These are phyloP conservation scores for Geranomyces variabilis DNA, from an alignment of 192 early-diverging fungal genomes.

Conservation along the genomic window DNA sequence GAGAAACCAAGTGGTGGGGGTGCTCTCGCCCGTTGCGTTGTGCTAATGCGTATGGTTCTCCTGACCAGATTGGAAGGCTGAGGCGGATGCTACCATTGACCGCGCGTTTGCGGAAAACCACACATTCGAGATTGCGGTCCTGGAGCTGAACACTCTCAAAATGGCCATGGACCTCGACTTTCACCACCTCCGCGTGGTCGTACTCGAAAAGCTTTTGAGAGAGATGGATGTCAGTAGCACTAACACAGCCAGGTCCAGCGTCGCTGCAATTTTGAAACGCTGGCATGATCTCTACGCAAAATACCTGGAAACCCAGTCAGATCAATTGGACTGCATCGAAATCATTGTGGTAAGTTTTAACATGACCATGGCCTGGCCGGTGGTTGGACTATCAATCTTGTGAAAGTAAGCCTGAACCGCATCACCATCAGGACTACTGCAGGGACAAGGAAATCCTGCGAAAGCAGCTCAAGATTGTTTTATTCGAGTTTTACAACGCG, in stretches of 20 bases:
- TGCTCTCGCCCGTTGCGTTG: background rate
- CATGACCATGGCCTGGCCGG: too few relatives aligned
- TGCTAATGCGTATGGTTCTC: too few relatives aligned
- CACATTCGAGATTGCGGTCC: slow-evolving; percentile 68
- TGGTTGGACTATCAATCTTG: too few relatives aligned
- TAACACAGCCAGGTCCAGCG: slow-evolving; percentile 24
- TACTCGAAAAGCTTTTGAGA: slow-evolving; percentile 72
- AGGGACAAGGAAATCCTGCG: background rate
- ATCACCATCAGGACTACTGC: slow-evolving; percentile 12
- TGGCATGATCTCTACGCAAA: slow-evolving; percentile 7
- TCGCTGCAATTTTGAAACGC: slow-evolving; percentile 3
- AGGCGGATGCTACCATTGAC: slow-evolving; percentile 74
- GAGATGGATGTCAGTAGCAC: slow-evolving; percentile 59
- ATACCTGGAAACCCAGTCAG: background rate
- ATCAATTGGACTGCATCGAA: slow-evolving; percentile 4
- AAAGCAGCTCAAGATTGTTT: background rate
- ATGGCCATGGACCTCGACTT: slow-evolving; percentile 84
- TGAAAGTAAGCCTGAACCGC: too few relatives aligned
- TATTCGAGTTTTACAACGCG: background rate
- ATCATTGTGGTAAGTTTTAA: slow-evolving; percentile 8
- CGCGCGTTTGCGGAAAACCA: slow-evolving; percentile 81
- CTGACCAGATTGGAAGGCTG: slow-evolving; percentile 73
- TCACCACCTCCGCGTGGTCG: slow-evolving; percentile 72
- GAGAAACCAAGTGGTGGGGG: background rate
- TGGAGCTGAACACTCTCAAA: slow-evolving; percentile 87